Evolutionary conservation across 1,139 yeast genomes (phyloP).

Genomic region (Keqinozyma sinolaborantium): DNA sequence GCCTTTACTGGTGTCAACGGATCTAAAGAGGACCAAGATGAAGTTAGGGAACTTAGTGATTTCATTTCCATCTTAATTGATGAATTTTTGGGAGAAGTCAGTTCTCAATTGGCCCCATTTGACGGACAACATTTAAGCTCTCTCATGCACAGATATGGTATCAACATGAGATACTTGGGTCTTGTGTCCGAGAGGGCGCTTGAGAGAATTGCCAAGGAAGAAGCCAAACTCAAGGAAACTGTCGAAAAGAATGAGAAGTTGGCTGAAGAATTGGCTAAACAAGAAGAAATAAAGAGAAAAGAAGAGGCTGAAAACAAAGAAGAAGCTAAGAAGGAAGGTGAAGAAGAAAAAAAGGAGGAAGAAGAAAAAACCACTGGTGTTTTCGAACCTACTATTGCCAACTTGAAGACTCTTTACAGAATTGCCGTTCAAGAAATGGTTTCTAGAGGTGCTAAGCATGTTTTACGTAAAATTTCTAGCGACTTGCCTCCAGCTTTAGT

Average conservation of each 20-base stretch:
- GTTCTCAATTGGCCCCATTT: slow-evolving; percentile 61
- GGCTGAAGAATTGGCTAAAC: slow-evolving; percentile 19
- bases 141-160: slow-evolving; percentile 74
- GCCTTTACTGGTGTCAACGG: slow-evolving; percentile 52
- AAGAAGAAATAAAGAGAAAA: slow-evolving; percentile 23
- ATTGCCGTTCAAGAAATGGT: slow-evolving; percentile 67
- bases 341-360: slow-evolving; percentile 19
- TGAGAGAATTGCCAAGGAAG: slow-evolving; percentile 21
- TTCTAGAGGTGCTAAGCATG: slow-evolving; percentile 76
- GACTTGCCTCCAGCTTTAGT: slow-evolving; percentile 52
- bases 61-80: slow-evolving; percentile 63
- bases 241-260: slow-evolving; percentile 21
- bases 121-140: slow-evolving; percentile 76
- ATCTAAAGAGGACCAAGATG: slow-evolving; percentile 50
- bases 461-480: slow-evolving; percentile 50
- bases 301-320: slow-evolving; percentile 25
- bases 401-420: slow-evolving; percentile 43
- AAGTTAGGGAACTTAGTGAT: slow-evolving; percentile 65
- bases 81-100: slow-evolving; percentile 55
- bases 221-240: slow-evolving; percentile 16
- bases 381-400: slow-evolving; percentile 40
- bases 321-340: slow-evolving; percentile 22
- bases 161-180: slow-evolving; percentile 88
- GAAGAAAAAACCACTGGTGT: slow-evolving; percentile 34
- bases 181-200: slow-evolving; percentile 39